Base-by-base conservation (phyloP, 139 green algal genomes). In the Tetradesmus obliquus region DNA sequence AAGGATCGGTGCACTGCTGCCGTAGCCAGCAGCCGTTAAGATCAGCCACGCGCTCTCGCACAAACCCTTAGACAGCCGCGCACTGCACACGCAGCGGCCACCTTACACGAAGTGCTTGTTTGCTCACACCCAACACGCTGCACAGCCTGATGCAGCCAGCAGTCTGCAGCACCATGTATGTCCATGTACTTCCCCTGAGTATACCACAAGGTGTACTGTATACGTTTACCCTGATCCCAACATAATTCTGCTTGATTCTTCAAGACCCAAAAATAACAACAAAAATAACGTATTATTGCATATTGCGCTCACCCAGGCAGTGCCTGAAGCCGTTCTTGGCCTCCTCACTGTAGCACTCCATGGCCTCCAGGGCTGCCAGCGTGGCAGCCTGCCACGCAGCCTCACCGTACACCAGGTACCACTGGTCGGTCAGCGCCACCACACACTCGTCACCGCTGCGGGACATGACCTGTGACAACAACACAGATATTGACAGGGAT, bases 351-450 rank as follows among this genome's bases (percentile, higher is more conserved):
- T 97, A 99, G 22, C 93, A 94, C 91, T 99, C 94, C 95, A 99
- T 98, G 24, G 92, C 58, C 20, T 93, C 89, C 22, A 99, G 94
- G 2, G 94, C 94, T 9, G 92, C 92, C 58, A 95, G 89, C 8
- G 95, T 94, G 45, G 91, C 88, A 19, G 88, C 90, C 69, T 93
- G 93, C 98, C 98, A 99, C 91, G 97, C 94, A 24, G 97, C 92
- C 95, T 99, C 97, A 24, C 97, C 97, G 91, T 99, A 99, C 5
- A 93, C 98, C 2, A 97, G 91, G 91, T 96, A 97, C 98, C 98
- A 99, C 93, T 99, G 98, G 94, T 99, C 98, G 0, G 98, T 99
- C 1, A 99, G 96, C 15, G 98, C 98, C 57, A 99, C 98, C 62
- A 99, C 97, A 91, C 98, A 99, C 88, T 99, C 97, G 84, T 99